A percentile compares a stretch with the other conserved stretches of the same genome.
These are phyloP conservation scores for Pelargonium myrrhifolium DNA, from an alignment of 441 rosid genomes.

Conservation along the genomic window DNA sequence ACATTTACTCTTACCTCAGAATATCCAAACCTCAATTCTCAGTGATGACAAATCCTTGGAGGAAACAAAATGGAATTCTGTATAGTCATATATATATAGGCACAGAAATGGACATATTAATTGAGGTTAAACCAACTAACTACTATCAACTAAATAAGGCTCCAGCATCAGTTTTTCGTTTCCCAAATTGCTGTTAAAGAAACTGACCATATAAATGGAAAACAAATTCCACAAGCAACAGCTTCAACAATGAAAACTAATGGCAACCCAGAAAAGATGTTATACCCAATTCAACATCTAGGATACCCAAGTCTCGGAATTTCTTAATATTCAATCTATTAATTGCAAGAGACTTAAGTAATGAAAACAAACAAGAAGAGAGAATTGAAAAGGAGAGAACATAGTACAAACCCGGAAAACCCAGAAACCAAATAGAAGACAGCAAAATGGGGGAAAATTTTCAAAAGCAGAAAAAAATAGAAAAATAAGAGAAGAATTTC, in stretches of 20 bases:
- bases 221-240: too few species aligned
- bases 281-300: neutral
- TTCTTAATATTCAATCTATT: neutral
- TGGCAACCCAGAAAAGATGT: neutral
- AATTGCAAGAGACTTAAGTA: neutral
- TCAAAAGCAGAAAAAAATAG: neutral
- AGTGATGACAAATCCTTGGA: neutral
- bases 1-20: too few species aligned
- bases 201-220: too few species aligned
- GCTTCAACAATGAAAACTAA: too few species aligned
- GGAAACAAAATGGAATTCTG: neutral
- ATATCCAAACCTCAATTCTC: neutral
- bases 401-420: constrained; percentile 2
- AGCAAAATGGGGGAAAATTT: neutral
- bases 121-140: constrained; percentile 4
- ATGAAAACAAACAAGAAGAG: neutral
- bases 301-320: neutral
- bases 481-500: neutral
- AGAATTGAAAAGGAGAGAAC: neutral
- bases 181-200: too few species aligned
- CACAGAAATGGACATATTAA: neutral
- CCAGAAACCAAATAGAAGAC: constrained; percentile 1
- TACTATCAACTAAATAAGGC: neutral
- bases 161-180: neutral
- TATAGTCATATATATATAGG: neutral